Conservation (phyloP, 805 yeast genomes). For the Saccharomycopsis sp. region DNA sequence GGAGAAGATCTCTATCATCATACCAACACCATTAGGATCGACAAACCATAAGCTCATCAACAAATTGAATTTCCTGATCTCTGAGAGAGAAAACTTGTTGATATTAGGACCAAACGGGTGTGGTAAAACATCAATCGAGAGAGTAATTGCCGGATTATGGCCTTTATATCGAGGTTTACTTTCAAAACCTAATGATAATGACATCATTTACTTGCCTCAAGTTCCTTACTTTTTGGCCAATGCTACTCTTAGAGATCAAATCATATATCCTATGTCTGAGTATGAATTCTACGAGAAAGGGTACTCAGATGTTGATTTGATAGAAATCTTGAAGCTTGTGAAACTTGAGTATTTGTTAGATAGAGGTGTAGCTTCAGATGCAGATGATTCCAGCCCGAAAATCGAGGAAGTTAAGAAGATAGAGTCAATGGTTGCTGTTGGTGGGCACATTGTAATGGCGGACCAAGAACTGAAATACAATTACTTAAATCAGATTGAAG, state of each 20-base stretch:
- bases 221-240: conserved; percentile 68
- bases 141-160: conserved; percentile 86
- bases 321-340: conserved; percentile 64
- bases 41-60: conserved; percentile 57
- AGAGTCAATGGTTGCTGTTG: conserved; percentile 29
- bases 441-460: conserved; percentile 21
- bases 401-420: conserved; percentile 3
- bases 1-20: conserved; percentile 74
- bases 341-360: conserved; percentile 72
- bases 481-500: conserved; percentile 41
- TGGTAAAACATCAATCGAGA: conserved; percentile 82
- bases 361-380: conserved; percentile 30
- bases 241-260: conserved; percentile 86
- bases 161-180: conserved; percentile 79
- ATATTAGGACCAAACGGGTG: conserved; percentile 84
- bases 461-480: conserved; percentile 26
- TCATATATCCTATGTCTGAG: conserved; percentile 78
- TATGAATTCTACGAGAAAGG: conserved; percentile 73
- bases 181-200: conserved; percentile 67
- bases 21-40: conserved; percentile 61
- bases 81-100: conserved; percentile 60
- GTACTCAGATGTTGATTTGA: conserved; percentile 59
- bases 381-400: not conserved
- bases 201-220: conserved; percentile 77
- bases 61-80: conserved; percentile 50